Evolutionary conservation across 2,329 filamentous ascomycete genomes (phyloP).

Genomic region (Cordyceps militaris): DNA sequence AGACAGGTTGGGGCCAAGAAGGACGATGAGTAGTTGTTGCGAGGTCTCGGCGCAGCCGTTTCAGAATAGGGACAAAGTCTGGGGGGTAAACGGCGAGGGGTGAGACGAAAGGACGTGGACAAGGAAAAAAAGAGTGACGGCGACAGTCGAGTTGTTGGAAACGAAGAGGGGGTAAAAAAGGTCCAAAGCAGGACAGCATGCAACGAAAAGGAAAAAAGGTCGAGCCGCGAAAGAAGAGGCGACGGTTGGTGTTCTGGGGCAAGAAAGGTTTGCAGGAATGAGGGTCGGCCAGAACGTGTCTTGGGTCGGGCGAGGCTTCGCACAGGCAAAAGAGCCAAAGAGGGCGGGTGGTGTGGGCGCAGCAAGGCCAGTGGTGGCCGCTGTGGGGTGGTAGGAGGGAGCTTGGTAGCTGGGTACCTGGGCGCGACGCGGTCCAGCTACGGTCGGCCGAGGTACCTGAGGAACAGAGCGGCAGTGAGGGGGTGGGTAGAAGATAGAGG

Average conservation of each 20-base stretch:
- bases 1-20: background rate
- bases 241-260: background rate
- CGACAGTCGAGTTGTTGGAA: background rate
- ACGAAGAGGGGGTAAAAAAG: background rate
- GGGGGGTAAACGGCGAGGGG: background rate
- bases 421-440: no score
- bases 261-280: constrained; percentile 12
- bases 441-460: no score
- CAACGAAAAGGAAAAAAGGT: background rate
- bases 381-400: no score
- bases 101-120: background rate
- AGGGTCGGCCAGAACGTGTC: background rate
- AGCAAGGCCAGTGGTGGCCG: background rate
- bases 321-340: background rate
- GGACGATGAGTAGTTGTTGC: background rate
- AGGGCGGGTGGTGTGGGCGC: background rate
- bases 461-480: no score
- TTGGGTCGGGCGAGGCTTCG: constrained; percentile 4
- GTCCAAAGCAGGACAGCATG: background rate
- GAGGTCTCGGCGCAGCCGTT: constrained; percentile 12
- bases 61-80: constrained; percentile 10
- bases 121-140: constrained; percentile 9
- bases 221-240: constrained; percentile 2
- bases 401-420: no score
- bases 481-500: no score